Conservation (phyloP, 139 green algal species). For the Asterochloris erici region DNA sequence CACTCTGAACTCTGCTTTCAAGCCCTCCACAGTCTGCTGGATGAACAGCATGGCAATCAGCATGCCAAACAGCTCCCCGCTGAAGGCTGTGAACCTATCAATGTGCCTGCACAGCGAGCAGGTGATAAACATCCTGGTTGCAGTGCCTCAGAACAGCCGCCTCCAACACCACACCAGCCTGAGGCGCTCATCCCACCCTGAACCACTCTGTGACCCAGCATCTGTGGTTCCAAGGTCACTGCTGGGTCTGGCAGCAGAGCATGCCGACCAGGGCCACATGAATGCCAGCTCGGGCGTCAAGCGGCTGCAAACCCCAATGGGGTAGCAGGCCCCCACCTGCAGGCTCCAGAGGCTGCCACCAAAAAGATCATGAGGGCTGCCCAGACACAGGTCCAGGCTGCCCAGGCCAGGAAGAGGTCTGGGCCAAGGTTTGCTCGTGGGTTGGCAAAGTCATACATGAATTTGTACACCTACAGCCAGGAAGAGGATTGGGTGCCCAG, state of each 20-base stretch:
- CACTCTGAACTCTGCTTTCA: conserved; percentile 34
- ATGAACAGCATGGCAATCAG: conserved; percentile 91
- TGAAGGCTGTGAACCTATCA: conserved; percentile 73
- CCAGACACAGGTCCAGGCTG: conserved; percentile 73
- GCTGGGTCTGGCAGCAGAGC: too few relatives aligned
- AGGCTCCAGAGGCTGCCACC: conserved; percentile 37
- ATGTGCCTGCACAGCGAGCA: conserved; percentile 18
- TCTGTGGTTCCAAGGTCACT: too few relatives aligned
- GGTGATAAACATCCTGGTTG: too few relatives aligned
- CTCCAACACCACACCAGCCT: too few relatives aligned
- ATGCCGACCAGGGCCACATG: too few relatives aligned
- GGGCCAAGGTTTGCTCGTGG: conserved; percentile 2
- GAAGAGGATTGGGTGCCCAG: conserved; percentile 84
- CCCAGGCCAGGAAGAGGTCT: conserved; percentile 65
- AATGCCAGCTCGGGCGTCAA: too few relatives aligned
- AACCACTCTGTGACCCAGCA: too few relatives aligned
- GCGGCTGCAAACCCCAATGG: too few relatives aligned
- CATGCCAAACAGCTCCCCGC: conserved; percentile 82
- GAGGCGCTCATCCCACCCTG: too few relatives aligned
- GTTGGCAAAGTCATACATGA: conserved; percentile 19
- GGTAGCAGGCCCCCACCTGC: not conserved
- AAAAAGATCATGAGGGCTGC: conserved; percentile 56
- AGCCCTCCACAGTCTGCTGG: conserved; percentile 74
- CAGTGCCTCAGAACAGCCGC: too few relatives aligned
- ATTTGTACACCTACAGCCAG: conserved; percentile 86